These are phyloP conservation scores for Diaporthe velutina DNA, from an alignment of 2,329 filamentous ascomycete genomes.

Conservation along the genomic window DNA sequence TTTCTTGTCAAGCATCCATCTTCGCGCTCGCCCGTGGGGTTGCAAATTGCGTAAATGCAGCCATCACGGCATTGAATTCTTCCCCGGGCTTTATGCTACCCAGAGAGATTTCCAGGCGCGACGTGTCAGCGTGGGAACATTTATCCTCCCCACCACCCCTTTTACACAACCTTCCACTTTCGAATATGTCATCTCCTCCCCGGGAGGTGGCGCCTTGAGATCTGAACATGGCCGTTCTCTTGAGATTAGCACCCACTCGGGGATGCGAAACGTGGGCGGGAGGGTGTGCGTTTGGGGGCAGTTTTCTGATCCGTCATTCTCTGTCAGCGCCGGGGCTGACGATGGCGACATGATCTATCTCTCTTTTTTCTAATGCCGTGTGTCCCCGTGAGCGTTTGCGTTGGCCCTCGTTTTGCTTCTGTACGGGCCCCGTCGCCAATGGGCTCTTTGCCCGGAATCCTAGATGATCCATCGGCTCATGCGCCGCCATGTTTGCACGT, in stretches of 20 bases:
- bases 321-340: conserved; percentile 16
- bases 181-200: not conserved
- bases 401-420: not conserved
- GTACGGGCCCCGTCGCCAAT: not conserved
- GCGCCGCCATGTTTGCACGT: not conserved
- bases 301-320: conserved; percentile 6
- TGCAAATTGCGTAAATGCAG: conserved; percentile 12
- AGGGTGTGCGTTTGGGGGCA: conserved; percentile 27
- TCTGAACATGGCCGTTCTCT: conserved; percentile 5
- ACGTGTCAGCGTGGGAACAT: not conserved
- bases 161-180: not conserved
- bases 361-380: too few relatives aligned
- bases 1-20: conserved; percentile 8
- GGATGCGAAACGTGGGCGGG: conserved; percentile 10
- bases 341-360: conserved; percentile 17
- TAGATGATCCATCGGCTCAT: not conserved
- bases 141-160: not conserved
- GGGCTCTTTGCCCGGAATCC: conserved; percentile 9
- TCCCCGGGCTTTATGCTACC: not conserved
- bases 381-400: conserved; percentile 19
- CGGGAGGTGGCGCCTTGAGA: conserved; percentile 3
- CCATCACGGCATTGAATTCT: conserved; percentile 16
- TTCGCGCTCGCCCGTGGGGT: conserved; percentile 17
- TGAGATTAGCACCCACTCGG: conserved; percentile 1
- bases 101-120: not conserved